phyloP scores from a whole-genome alignment of 176 grass and related monocot genomes.

The Echinochloa phyllopogon region DNA sequence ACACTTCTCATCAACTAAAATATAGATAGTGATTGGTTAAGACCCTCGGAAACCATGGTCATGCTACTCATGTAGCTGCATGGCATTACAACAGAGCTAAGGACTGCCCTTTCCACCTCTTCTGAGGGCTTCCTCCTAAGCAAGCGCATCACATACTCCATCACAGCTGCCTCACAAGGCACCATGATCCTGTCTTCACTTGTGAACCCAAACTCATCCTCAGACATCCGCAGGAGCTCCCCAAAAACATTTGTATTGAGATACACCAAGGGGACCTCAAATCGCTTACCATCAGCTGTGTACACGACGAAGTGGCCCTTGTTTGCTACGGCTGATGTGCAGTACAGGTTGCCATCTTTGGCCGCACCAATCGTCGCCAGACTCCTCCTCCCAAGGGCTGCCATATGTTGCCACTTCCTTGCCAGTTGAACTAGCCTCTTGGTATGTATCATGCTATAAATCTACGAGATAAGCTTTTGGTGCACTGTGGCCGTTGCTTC shows the following conservation, averaged over 20 bases:
- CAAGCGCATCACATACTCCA: slow-evolving; percentile 70
- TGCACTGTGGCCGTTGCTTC: slow-evolving; percentile 30
- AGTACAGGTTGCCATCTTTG: slow-evolving; percentile 23
- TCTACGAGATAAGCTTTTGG: slow-evolving; percentile 23
- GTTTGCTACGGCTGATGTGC: slow-evolving; percentile 36
- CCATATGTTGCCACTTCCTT: slow-evolving; percentile 53
- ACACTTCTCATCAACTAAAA: slow-evolving; percentile 43
- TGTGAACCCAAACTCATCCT: slow-evolving; percentile 62
- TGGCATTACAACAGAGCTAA: slow-evolving; percentile 57
- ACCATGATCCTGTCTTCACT: slow-evolving; percentile 59
- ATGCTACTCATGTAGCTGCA: slow-evolving; percentile 46
- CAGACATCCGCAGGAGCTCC: slow-evolving; percentile 58
- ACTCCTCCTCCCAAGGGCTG: slow-evolving; percentile 44
- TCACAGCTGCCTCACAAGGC: slow-evolving; percentile 59
- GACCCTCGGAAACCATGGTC: slow-evolving; percentile 20
- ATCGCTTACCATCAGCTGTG: slow-evolving; percentile 49
- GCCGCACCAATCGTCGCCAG: neutral
- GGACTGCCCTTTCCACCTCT: slow-evolving; percentile 63
- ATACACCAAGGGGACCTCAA: slow-evolving; percentile 56
- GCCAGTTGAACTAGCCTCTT: slow-evolving; percentile 54
- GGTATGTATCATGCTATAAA: slow-evolving; percentile 44
- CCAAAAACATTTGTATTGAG: slow-evolving; percentile 51
- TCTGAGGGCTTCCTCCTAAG: slow-evolving; percentile 54
- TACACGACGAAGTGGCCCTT: slow-evolving; percentile 61
- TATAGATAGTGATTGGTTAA: slow-evolving; percentile 46